Conservation (phyloP, 768 basidiomycete genomes). For the Holtermannia corniformis region DNA sequence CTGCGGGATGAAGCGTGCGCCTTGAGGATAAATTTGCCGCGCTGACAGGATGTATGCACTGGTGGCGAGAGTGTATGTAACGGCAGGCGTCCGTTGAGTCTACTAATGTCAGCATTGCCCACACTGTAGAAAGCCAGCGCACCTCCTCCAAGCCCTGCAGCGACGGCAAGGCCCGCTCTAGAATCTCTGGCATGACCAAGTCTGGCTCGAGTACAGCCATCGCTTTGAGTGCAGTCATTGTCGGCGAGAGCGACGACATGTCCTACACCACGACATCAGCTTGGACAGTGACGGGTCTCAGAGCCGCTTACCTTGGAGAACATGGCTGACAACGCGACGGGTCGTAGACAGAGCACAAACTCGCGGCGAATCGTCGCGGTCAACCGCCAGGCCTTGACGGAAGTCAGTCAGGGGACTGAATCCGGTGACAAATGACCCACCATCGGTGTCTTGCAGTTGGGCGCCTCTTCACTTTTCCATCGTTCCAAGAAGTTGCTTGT, state of each 20-base stretch:
- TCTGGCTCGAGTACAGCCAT: conserved; percentile 79
- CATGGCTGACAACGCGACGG: conserved; percentile 76
- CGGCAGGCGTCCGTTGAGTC: conserved; percentile 75
- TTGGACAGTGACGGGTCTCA: background rate
- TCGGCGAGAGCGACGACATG: conserved; percentile 59
- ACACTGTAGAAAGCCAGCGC: conserved; percentile 12
- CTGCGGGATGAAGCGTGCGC: conserved; percentile 69
- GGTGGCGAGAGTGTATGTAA: conserved; percentile 74
- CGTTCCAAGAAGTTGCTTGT: conserved; percentile 79
- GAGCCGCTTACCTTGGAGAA: conserved; percentile 54
- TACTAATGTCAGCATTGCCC: conserved; percentile 29
- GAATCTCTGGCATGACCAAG: conserved; percentile 65
- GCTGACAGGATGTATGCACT: conserved; percentile 73
- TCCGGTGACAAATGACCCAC: too few relatives aligned
- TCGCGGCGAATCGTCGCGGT: conserved; percentile 71
- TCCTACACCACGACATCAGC: conserved; percentile 42
- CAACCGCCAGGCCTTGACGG: conserved; percentile 67
- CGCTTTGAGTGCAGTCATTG: conserved; percentile 69
- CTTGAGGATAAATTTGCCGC: conserved; percentile 65
- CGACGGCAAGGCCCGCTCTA: conserved; percentile 75
- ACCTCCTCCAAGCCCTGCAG: conserved; percentile 84
- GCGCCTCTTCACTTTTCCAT: conserved; percentile 58
- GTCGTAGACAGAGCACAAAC: conserved; percentile 69
- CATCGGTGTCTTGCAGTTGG: conserved; percentile 71
- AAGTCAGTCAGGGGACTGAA: conserved; percentile 43